phyloP scores from a whole-genome alignment of 2,329 filamentous ascomycete species.

The Monosporascus sp. region DNA sequence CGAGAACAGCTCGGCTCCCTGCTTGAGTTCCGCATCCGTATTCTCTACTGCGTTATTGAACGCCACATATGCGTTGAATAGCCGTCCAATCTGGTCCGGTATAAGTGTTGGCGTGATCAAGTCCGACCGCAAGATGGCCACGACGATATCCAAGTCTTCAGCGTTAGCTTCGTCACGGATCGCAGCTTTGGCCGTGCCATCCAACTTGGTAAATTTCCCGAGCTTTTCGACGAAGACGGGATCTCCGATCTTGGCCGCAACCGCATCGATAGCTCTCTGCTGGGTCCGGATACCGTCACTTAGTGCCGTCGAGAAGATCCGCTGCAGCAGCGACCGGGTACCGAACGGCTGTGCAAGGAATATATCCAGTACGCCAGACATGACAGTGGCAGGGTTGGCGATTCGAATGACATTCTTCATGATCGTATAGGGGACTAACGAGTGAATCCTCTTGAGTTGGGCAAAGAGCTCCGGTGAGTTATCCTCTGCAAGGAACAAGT shows the following conservation, averaged over 20 bases:
- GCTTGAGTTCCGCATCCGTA: constrained; percentile 78
- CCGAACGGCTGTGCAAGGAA: constrained; percentile 96
- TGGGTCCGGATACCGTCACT: constrained; percentile 84
- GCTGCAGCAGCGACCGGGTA: constrained; percentile 80
- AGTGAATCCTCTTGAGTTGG: constrained; percentile 90
- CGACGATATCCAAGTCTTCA: constrained; percentile 78
- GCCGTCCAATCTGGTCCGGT: constrained; percentile 69
- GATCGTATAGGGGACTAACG: constrained; percentile 84
- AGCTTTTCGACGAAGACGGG: constrained; percentile 74
- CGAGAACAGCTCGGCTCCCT: constrained; percentile 88
- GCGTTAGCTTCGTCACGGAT: constrained; percentile 68
- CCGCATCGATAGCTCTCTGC: constrained; percentile 77
- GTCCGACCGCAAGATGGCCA: constrained; percentile 77
- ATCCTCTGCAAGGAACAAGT: constrained; percentile 94
- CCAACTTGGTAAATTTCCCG: constrained; percentile 68
- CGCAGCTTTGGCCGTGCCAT: constrained; percentile 66
- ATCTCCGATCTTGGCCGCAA: constrained; percentile 76
- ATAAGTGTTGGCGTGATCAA: constrained; percentile 65
- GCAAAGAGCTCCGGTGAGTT: constrained; percentile 96
- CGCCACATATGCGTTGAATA: constrained; percentile 93
- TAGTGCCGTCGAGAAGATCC: constrained; percentile 88
- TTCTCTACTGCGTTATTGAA: constrained; percentile 95
- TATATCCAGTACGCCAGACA: constrained; percentile 90
- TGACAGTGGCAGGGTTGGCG: constrained; percentile 92
- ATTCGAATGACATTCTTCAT: constrained; percentile 97